Percentiles rank a stretch among this genome's conserved stretches.
These are phyloP conservation scores for Cercis canadensis DNA, from an alignment of 306 rosid genomes.

Conservation along the genomic window DNA sequence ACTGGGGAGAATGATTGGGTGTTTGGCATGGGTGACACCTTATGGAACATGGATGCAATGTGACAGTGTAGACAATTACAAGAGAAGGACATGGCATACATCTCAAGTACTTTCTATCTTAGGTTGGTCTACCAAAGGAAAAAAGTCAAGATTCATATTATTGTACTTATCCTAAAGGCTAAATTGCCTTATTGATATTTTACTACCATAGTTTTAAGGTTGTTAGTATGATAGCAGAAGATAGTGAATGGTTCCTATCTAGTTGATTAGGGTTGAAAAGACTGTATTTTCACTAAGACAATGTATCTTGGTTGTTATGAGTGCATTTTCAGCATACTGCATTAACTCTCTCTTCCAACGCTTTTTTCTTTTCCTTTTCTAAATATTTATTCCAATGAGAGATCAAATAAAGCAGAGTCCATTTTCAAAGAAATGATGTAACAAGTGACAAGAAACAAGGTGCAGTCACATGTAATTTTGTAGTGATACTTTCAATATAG, in stretches of 20 bases:
- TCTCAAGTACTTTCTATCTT: constrained; percentile 42
- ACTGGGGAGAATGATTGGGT: constrained; percentile 63
- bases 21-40: constrained; percentile 52
- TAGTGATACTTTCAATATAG: constrained; percentile 35
- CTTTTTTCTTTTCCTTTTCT: not conserved
- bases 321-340: constrained; percentile 33
- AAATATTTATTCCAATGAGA: not conserved
- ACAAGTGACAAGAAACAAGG: constrained; percentile 40
- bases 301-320: constrained; percentile 37
- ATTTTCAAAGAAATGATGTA: constrained; percentile 36
- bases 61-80: constrained; percentile 34
- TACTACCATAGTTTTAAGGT: constrained; percentile 39
- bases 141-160: constrained; percentile 15
- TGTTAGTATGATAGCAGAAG: constrained; percentile 5
- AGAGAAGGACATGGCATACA: constrained; percentile 39
- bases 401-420: not conserved
- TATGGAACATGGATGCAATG: constrained; percentile 75
- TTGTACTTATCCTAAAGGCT: constrained; percentile 35
- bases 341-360: too few relatives aligned
- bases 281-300: constrained; percentile 31
- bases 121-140: constrained; percentile 29
- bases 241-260: constrained; percentile 31
- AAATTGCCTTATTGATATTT: not conserved
- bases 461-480: constrained; percentile 57
- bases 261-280: constrained; percentile 17